Evolutionary conservation across 139 green algal genomes (phyloP), one percentile per base, ranked within the genome.

Genomic region (Chlorella sp.): DNA sequence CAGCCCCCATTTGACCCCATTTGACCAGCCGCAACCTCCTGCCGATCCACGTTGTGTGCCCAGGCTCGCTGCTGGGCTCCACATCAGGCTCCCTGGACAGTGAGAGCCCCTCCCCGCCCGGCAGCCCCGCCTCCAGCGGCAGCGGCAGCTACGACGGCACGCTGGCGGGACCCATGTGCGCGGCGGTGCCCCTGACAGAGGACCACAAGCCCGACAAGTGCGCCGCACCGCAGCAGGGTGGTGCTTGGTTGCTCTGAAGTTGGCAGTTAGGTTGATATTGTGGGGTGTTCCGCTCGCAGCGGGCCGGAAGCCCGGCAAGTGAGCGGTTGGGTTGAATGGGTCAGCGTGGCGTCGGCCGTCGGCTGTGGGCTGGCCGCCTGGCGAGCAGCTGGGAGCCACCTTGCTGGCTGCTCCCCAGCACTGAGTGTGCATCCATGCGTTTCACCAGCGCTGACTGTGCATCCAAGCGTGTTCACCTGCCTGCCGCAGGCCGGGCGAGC

Each of bases 151-250:
- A 40, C 41, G 72, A 77, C 38, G 72, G 34, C 28, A 40, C 40
- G 5, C 41, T 58, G 28, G 34, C 41, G 51, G 51, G 51, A 26
- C 72, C 72, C 11, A 28, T 77, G 72, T 82, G 51, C 51, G 75
- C 51, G 34, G 43, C 80, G 11, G 41, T 88, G 40, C 81, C 86
- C 28, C 60, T 94, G 26, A 93, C 89, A 7, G 28, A 84, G 13
- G 91, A 94, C 88, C 91, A 94, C 82, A 94, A 95, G 85, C 91
- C 91, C 1, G 90, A 90, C 36, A 56, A 64, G 73, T 79, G 73
- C n/a, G n/a, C n/a, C n/a, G n/a, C n/a, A n/a, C n/a, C n/a, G n/a
- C n/a, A n/a, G n/a, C n/a, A n/a, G n/a, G n/a, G 65, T 30, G 65
- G 22, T 5, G 4, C 34, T 72, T 68, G 20, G 20, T 22, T 32